Evolutionary conservation across 2,329 filamentous ascomycete genomes (phyloP), one percentile per base, ranked within the genome.

Genomic region (Calonectria pauciramosa): DNA sequence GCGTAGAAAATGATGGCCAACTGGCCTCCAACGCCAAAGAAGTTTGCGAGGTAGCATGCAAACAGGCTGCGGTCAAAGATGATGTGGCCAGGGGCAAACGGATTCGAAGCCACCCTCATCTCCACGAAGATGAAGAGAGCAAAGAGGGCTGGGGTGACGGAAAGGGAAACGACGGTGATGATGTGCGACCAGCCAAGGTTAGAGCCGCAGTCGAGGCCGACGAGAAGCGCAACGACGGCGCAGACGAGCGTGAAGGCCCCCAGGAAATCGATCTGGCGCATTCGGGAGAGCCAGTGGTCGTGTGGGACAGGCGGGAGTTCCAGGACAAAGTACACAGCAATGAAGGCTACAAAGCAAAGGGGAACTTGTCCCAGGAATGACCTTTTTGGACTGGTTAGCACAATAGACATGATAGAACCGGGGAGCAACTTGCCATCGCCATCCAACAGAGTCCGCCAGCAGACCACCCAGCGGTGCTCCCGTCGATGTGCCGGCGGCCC

Each of bases 31-130:
- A 94, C 90, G 67, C 90, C 88, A 83, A 95, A 95, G 85, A 95
- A 94, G 83, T 95, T 95, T 82, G 91, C 91, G 1, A 92, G 84
- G 79, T 94, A 96, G 82, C 90, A 91, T 3, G 93, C 91, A 65
- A 95, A 88, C 34, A 96, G 87, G 9, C 89, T 89, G 9, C 89
- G 88, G 80, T 94, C 89, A 80, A 95, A 92, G 76, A 96, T 93
- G 78, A 96, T 91, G 79, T 92, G 93, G 13, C 92, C 91, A 0
- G 95, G 94, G 0, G 94, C 94, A 78, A 96, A 95, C 0, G 95
- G 94, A 72, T 95, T 90, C 0, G 88, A 84, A 0, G 94, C 94
- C 14, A 95, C 84, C 75, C 90, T 91, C 77, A 89, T 88, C 85
- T 96, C 95, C 70, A 96, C 88, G 30, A 93, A 82, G 30, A 95